Evolutionary conservation across 2,329 filamentous ascomycete species (phyloP), one percentile per base, ranked within the genome.

Genomic region (Hortaea werneckii): DNA sequence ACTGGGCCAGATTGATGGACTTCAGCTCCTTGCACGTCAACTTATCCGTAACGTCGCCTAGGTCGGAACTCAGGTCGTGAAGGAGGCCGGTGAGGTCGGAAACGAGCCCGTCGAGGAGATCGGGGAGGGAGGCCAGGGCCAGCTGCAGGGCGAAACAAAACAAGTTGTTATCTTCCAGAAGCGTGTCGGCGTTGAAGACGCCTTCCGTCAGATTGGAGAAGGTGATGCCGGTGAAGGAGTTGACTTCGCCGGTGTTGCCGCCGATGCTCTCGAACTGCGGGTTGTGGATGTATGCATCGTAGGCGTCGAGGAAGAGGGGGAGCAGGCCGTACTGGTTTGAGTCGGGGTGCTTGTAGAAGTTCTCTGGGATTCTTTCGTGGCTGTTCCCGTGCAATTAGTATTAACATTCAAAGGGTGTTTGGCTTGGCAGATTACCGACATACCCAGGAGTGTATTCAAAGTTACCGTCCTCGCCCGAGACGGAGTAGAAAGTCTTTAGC

Each of bases 401-500:
- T 20, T 4, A 20, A 20, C 2, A 20, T 4, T 2, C 2, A 20
- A 20, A 20, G 20, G 20, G 2, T 20, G 20, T 2, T 20, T 2
- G 20, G 20, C 2, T 20, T 4, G 2, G 20, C 2, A 20, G 20
- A 2, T 20, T 4, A 20, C 4, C 20, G 20, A 26, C 37, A 13
- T 60, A 49, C 34, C 64, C 66, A 12, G 28, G 43, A 10, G 32
- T 44, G 35, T 35, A 26, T 6, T 44, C 43, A 43, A 64, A 58
- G 43, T 53, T 54, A 26, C 57, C 55, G 7, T 56, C 54, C 1
- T 56, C 48, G 28, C 58, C 60, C 5, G 49, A 55, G 12, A 68
- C 54, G 37, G 61, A 57, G 42, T 56, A 61, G 52, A 65, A 66
- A 7, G 58, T 58, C 44, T 62, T 64, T 6, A 68, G 50, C 1